Percentiles rank a stretch among this genome's conserved stretches.
These are phyloP conservation scores for Apiotrichum gracile DNA, from an alignment of 1,284 basidiomycete genomes.

Conservation along the genomic window DNA sequence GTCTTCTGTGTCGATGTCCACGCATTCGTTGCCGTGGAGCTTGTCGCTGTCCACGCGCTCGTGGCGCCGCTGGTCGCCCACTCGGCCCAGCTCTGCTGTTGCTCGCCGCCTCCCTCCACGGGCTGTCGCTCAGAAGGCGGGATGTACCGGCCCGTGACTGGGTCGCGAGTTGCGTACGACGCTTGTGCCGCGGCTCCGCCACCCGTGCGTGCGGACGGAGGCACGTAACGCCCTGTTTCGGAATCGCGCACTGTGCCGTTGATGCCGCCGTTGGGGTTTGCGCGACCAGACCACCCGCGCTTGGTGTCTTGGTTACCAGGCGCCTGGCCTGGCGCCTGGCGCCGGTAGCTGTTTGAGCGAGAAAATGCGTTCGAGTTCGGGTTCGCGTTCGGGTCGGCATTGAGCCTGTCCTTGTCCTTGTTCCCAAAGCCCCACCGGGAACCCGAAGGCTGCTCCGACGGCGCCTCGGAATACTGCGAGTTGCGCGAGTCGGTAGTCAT, in stretches of 20 bases:
- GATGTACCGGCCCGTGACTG: conserved; percentile 5
- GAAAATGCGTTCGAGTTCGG: not conserved
- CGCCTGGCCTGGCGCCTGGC: not conserved
- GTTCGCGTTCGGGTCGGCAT: not conserved
- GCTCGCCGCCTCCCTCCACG: not conserved
- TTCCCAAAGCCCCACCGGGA: not conserved
- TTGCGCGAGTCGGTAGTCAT: not conserved
- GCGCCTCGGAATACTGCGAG: not conserved
- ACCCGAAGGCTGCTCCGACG: not conserved
- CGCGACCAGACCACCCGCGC: not conserved
- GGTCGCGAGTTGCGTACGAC: not conserved
- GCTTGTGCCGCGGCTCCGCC: not conserved
- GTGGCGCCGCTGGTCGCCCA: not conserved
- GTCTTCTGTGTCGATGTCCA: conserved; percentile 8
- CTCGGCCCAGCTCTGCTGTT: not conserved
- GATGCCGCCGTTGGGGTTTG: too few relatives aligned
- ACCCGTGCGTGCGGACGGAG: conserved; percentile 11
- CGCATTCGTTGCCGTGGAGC: not conserved
- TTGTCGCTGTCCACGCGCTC: not conserved
- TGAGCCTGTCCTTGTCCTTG: not conserved
- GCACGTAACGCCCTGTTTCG: conserved; percentile 6
- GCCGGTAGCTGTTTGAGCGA: not conserved
- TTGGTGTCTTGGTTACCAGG: too few relatives aligned
- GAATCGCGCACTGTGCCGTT: not conserved
- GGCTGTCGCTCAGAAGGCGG: conserved; percentile 13